phyloP scores from a whole-genome alignment of 345 rosid genomes.

The Erodium maritimum region DNA sequence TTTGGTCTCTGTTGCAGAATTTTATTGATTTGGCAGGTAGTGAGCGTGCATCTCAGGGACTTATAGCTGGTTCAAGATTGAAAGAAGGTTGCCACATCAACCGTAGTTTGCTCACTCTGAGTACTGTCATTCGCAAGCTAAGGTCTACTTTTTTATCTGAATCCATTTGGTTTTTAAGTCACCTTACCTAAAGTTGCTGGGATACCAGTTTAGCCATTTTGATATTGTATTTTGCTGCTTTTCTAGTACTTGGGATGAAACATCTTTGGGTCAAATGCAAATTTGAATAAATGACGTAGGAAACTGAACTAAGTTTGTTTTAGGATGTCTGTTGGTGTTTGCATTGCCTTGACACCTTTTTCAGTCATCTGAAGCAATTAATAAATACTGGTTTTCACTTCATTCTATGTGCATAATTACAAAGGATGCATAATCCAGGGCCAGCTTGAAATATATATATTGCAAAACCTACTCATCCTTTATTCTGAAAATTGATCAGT shows the following conservation, averaged over 20 bases:
- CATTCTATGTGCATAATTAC: not conserved
- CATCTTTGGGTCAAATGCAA: no score
- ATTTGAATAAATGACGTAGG: no score
- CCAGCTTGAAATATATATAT: not conserved
- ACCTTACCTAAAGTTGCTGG: not conserved
- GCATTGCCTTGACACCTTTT: not conserved
- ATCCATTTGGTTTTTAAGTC: no score
- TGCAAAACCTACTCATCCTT: not conserved
- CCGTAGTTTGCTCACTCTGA: slow-evolving; percentile 85
- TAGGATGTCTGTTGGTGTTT: not conserved
- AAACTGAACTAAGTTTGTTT: not conserved
- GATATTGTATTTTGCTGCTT: not conserved
- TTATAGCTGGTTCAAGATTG: slow-evolving; percentile 77
- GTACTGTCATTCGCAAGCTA: slow-evolving; percentile 92
- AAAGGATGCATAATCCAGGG: not conserved
- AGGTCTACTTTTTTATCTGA: slow-evolving; percentile 28
- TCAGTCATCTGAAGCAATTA: not conserved
- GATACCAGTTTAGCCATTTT: no score
- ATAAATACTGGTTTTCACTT: not conserved
- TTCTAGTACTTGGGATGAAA: not conserved
- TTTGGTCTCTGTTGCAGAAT: slow-evolving; percentile 26
- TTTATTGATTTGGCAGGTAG: slow-evolving; percentile 97
- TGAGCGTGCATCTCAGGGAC: slow-evolving; percentile 89
- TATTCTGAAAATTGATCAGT: not conserved
- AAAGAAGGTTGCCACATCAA: slow-evolving; percentile 98